Base-by-base conservation (phyloP, 306 rosid species). In the Trifolium repens region DNA sequence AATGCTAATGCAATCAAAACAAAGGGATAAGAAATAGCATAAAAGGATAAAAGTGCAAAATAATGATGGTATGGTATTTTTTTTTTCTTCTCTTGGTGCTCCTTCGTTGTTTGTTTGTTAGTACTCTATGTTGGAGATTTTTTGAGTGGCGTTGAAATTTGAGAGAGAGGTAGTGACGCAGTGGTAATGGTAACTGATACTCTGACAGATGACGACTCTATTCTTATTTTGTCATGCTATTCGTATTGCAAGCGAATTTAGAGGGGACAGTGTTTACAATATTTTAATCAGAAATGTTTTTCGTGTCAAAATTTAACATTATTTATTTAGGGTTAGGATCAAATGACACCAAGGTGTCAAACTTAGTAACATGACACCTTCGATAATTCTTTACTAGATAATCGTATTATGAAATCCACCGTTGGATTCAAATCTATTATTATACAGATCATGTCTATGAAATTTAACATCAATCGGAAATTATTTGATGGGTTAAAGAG, bases 171-270 rank as follows among this genome's bases (percentile, higher is more conserved):
- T 34, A 10, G 70, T 70, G 70, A 39, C 9, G 57, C 49, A 57
- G 13, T 19, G 63, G 37, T 35, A 5, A 37, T 63, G 69, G 63
- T 74, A 59, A 74, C 72, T 40, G 79, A 67, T 59, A 47, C 70
- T 74, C 71, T 67, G 71, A 17, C 79, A 67, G 12, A 37, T 46
- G 79, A 50, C 75, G 76, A 58, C 79, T 61, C 71, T n/a, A 74
- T 67, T 67, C 7, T 37, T 16, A 10, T 60, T 73, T 74, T 60
- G 79, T 80, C 75, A 9, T 17, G 70, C 49, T 55, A 15, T 57
- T 72, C 5, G 12, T 53, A 43, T 30, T 65, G 62, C 74, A 27
- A 19, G 40, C 78, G 74, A 39, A 43, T 62, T 4, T 26, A 26
- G 72, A 26, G 63, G 8, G 22, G 4, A 7, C 40, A 5, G 11